Base-by-base conservation (phyloP, 495 filamentous ascomycete species). In the Acidomyces sp. region DNA sequence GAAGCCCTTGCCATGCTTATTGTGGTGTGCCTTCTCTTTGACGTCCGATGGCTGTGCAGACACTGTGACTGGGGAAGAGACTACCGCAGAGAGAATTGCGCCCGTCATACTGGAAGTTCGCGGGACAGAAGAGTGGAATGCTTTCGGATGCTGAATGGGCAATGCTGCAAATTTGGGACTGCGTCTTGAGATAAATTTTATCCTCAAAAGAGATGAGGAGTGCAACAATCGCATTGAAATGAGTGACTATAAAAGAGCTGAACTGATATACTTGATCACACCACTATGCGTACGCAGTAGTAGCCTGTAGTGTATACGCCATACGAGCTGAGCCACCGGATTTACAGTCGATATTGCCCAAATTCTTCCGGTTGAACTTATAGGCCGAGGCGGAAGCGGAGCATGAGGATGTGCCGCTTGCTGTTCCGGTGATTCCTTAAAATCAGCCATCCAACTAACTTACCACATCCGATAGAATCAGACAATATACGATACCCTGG, bases 1-100 rank as follows among this genome's bases (percentile, higher is more conserved):
- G 49, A 76, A 81, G 41, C 68, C 68, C n/a, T 62, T 66, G 28
- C 74, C 72, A 42, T 65, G 58, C 43, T 69, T 61, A 6, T 62
- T 49, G 61, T 81, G 76, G 56, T 81, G 77, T 17, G 52, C 62
- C 45, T 70, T 68, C 13, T 66, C 58, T 9, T 64, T 55, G 4
- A 64, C 68, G 49, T 77, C 72, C 26, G 76, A 68, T 0, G 76
- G 76, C 11, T 49, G 56, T 21, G 64, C 56, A 24, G 66, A 65
- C 11, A 67, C 50, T 15, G 66, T 55, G 1, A 60, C 55, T 7
- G 64, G 54, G n/a, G 67, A 66, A 10, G 70, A 61, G 0, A 69
- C 67, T 20, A 72, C 57, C 21, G 74, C 69, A 53, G 75, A 75
- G 4, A 77, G 58, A 39, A 63, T 58, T 2, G 66, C 62, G 12